Evolutionary conservation across 2,329 filamentous ascomycete species (phyloP).

Genomic region (Biscogniauxia marginata): DNA sequence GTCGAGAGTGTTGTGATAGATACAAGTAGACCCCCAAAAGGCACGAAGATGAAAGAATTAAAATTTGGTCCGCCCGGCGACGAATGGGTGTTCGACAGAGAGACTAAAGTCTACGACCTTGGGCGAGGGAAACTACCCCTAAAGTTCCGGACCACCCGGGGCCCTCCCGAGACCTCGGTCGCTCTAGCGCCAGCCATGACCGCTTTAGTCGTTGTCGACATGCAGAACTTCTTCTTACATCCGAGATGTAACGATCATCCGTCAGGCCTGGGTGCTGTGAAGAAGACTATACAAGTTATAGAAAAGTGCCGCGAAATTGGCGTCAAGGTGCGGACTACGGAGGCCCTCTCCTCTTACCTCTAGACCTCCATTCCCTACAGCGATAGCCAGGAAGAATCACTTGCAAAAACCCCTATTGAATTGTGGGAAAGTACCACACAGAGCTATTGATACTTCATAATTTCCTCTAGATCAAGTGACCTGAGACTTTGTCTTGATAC

Average conservation of each 20-base stretch:
- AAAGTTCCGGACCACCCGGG: conserved; percentile 27
- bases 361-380: background rate
- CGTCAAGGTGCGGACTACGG: conserved; percentile 37
- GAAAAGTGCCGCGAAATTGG: conserved; percentile 47
- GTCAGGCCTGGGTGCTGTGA: conserved; percentile 40
- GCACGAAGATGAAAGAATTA: conserved; percentile 18
- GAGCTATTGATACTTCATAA: too few species aligned
- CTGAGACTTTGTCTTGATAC: too few species aligned
- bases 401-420: too few species aligned
- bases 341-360: background rate
- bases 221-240: conserved; percentile 53
- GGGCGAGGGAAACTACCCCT: conserved; percentile 16
- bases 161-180: conserved; percentile 31
- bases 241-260: conserved; percentile 39
- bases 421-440: too few species aligned
- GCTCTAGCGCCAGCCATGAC: conserved; percentile 40
- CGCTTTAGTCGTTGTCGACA: conserved; percentile 52
- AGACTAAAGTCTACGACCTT: conserved; percentile 28
- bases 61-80: conserved; percentile 31
- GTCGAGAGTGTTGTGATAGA: background rate
- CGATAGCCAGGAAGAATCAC: too few species aligned
- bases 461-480: too few species aligned
- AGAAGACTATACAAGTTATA: conserved; percentile 41
- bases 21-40: background rate
- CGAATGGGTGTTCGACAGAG: conserved; percentile 32